Base-by-base conservation (phyloP, 352 stramenopile species). In the Phytophthora lateralis region DNA sequence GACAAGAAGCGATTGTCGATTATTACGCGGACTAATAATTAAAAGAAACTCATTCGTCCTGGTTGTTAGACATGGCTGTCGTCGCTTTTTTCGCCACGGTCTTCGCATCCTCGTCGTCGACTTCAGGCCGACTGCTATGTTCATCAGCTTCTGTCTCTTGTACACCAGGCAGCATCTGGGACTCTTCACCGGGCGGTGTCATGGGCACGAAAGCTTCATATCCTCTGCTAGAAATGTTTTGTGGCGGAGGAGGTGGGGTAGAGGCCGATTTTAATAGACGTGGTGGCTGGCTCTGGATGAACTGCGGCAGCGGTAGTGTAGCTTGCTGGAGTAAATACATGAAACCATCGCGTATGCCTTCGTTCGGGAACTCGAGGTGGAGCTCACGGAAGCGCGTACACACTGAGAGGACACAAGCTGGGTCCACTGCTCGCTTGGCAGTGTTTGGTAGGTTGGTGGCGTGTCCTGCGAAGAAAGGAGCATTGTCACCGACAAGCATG, bases 341-440 rank as follows among this genome's bases (percentile, higher is more conserved):
- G 29, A 93, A 91, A 37, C 78, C 81, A 69, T 93, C 73, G 29
- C 84, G 81, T 9, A 75, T 57, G 11, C 89, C 80, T 66, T 88
- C 66, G 51, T 85, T 84, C 4, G 80, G 45, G 42, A 93, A 88
- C 58, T 89, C 82, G 9, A 93, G 57, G 39, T 93, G 84, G 17
- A 93, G 71, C 18, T 90, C 77, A 20, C 83, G 80, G 49, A 80
- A 82, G 8, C 78, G 75, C 6, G 80, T 89, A 18, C 66, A 73
- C 24, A 92, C 65, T 11, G 83, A 85, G n/a, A 92, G 63, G 18
- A 83, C 72, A 44, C 76, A 86, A 18, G 71, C 63, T 6, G 75
- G 62, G 29, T 90, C 78, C 26, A 90, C 73, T 2, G 76, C 71
- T 4, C 76, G 78, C 54, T 88, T 88, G 51, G 73, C 74, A 0